Evolutionary conservation across 1,284 basidiomycete species (phyloP).

Genomic region (Cerioporus squamosus): DNA sequence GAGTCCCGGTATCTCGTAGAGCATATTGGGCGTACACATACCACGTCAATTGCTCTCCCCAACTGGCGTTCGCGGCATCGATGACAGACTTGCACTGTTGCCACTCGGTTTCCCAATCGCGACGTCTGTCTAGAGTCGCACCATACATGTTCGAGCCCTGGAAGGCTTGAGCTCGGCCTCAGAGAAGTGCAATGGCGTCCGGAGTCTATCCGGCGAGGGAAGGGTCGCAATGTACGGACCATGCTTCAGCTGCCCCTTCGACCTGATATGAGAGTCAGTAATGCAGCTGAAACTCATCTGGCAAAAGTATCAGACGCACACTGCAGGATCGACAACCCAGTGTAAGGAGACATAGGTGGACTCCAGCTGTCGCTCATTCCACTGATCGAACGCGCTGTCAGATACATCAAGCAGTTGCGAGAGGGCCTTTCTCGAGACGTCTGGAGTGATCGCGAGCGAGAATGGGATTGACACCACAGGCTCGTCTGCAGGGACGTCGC

Average conservation of each 20-base stretch:
- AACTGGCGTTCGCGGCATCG: slow-evolving; percentile 39
- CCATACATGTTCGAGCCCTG: slow-evolving; percentile 79
- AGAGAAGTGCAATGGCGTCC: slow-evolving; percentile 81
- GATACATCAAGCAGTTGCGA: slow-evolving; percentile 40
- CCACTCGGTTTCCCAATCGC: slow-evolving; percentile 67
- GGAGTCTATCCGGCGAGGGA: slow-evolving; percentile 58
- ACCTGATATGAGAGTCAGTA: slow-evolving; percentile 10
- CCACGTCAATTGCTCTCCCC: slow-evolving; percentile 69
- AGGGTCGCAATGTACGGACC: slow-evolving; percentile 70
- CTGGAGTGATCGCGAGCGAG: slow-evolving; percentile 69
- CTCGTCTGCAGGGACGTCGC: slow-evolving; percentile 53
- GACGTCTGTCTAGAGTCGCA: slow-evolving; percentile 67
- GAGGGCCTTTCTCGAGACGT: slow-evolving; percentile 50
- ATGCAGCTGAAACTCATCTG: not conserved
- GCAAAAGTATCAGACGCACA: slow-evolving; percentile 19
- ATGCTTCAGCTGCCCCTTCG: slow-evolving; percentile 47
- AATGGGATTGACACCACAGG: slow-evolving; percentile 79
- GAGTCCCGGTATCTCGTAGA: no score
- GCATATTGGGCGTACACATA: slow-evolving; percentile 38
- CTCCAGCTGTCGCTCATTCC: slow-evolving; percentile 76
- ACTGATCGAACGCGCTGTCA: slow-evolving; percentile 37
- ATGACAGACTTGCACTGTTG: slow-evolving; percentile 49
- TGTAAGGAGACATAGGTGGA: slow-evolving; percentile 76
- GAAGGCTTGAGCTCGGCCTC: slow-evolving; percentile 64
- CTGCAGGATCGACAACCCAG: slow-evolving; percentile 50